Evolutionary conservation across 2,329 filamentous ascomycete species (phyloP).

Genomic region (Fusarium brevicatenulatum): DNA sequence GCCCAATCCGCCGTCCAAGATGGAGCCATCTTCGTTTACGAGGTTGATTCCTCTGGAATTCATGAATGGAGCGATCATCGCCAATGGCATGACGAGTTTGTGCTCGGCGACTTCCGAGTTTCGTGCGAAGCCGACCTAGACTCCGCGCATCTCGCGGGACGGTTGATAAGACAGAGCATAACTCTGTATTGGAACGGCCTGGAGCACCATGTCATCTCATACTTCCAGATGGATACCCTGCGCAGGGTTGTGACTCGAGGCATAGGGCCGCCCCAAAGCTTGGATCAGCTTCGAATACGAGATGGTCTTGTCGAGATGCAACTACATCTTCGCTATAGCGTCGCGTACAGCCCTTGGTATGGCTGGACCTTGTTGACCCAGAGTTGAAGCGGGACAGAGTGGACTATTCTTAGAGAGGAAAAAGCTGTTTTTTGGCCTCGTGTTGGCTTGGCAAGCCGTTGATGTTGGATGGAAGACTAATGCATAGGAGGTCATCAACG

Average conservation of each 20-base stretch:
- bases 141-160: background rate
- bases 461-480: background rate
- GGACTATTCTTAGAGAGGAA: background rate
- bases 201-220: background rate
- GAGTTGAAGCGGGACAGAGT: background rate
- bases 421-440: background rate
- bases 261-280: background rate
- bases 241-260: background rate
- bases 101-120: background rate
- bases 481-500: background rate
- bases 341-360: background rate
- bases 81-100: background rate
- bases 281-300: background rate
- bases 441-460: background rate
- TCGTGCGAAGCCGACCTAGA: background rate
- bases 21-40: background rate
- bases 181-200: background rate
- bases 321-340: background rate
- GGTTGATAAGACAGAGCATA: background rate
- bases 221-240: background rate
- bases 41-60: rapidly evolving
- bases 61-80: background rate
- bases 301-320: background rate
- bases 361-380: rapidly evolving
- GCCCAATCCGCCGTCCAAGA: background rate